Evolutionary conservation across 2,329 filamentous ascomycete genomes (phyloP).

Genomic region (Boeremia lycopersici): DNA sequence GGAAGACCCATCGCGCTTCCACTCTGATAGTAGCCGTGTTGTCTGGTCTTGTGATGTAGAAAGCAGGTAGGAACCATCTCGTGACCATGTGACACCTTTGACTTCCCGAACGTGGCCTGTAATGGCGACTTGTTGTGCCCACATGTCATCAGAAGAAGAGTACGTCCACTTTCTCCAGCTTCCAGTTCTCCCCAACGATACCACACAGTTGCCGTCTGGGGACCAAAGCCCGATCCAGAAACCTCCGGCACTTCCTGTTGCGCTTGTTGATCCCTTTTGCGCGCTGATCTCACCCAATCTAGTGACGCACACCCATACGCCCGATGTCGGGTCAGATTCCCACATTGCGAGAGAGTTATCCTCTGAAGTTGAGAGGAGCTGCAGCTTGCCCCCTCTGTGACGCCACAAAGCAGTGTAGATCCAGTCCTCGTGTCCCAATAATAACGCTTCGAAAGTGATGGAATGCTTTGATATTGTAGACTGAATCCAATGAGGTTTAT

Average conservation of each 20-base stretch:
- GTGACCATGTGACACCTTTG: slow-evolving; percentile 83
- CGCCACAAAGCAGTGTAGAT: slow-evolving; percentile 89
- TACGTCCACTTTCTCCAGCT: slow-evolving; percentile 89
- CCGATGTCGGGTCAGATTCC: slow-evolving; percentile 81
- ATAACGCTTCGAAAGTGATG: slow-evolving; percentile 88
- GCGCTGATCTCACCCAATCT: slow-evolving; percentile 91
- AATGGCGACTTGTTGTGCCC: slow-evolving; percentile 77
- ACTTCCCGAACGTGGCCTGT: slow-evolving; percentile 84
- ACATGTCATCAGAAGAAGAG: slow-evolving; percentile 65
- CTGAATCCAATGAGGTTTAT: slow-evolving; percentile 83
- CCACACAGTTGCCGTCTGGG: slow-evolving; percentile 73
- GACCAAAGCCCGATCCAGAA: slow-evolving; percentile 98
- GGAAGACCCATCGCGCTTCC: slow-evolving; percentile 59
- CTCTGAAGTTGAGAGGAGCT: slow-evolving; percentile 86
- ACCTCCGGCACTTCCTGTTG: slow-evolving; percentile 92
- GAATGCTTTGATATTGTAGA: slow-evolving; percentile 68
- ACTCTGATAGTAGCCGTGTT: slow-evolving; percentile 82
- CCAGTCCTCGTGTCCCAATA: slow-evolving; percentile 98
- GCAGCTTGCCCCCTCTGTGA: slow-evolving; percentile 61
- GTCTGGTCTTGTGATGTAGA: slow-evolving; percentile 94
- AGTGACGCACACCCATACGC: slow-evolving; percentile 87
- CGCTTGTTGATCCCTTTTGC: slow-evolving; percentile 94
- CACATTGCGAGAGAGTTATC: slow-evolving; percentile 95
- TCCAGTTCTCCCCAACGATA: slow-evolving; percentile 86
- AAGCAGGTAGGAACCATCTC: slow-evolving; percentile 79